Base-by-base conservation (phyloP, 2,329 filamentous ascomycete species). In the Coniosporium tulheliwenetii region DNA sequence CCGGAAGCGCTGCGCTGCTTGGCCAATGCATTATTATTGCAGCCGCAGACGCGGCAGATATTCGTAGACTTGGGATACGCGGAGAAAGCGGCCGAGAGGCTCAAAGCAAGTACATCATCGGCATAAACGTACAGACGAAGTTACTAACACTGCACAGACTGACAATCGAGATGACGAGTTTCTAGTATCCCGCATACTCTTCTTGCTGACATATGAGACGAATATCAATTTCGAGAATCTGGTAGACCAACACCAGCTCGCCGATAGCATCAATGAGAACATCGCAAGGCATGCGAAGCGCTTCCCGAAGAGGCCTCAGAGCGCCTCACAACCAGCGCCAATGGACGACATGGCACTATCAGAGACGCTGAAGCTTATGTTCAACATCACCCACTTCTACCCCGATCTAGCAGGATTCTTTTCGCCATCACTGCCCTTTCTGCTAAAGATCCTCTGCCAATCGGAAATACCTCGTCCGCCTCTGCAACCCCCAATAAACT, bases 81-180 rank as follows among this genome's bases (percentile, higher is more conserved):
- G 34, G 62, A 69, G 12, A 81, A 79, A 50, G 75, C 80, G 13
- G 85, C 84, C 43, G 69, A 74, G 42, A 76, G 73, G 46, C 70
- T 94, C 35, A 80, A 80, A 59, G 69, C 64, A 51, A 30, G 37
- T 12, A 30, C 30, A 29, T 38, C 16, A n/a, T n/a, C 13, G 9
- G n/a, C 36, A 29, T 26, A 45, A 32, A 26, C 30, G 31, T 10
- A 36, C 16, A 13, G 5, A 10, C 35, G 2, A 37, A 37, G 26
- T 3, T 12, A 30, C 54, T 40, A 9, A 43, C 14, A 15, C 5
- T 8, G 5, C 37, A 29, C 45, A 73, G 68, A 77, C 71, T 43
- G 80, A 85, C 45, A 79, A 69, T 49, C 70, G 73, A 41, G 86
- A 96, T 45, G 81, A 93, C 49, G 87, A 96, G 54, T 95, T 96